Evolutionary conservation across 192 early-diverging fungal species (phyloP).

Genomic region (Entomortierella beljakovae): DNA sequence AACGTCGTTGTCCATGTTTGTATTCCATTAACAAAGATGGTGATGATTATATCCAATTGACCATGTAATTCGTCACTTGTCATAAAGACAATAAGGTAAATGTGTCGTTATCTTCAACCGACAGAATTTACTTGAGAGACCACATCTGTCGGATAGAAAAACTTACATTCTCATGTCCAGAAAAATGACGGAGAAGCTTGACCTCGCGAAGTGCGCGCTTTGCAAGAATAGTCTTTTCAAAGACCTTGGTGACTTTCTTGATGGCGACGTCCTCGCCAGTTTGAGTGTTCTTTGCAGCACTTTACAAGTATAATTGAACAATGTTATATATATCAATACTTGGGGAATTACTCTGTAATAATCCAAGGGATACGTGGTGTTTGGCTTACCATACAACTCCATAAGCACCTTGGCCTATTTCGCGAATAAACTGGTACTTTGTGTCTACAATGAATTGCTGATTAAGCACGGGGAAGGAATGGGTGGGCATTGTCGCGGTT

Average conservation of each 20-base stretch:
- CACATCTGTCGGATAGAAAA: not conserved
- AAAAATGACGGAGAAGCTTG: constrained; percentile 94
- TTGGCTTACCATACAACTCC: constrained; percentile 86
- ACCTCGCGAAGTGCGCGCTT: constrained; percentile 95
- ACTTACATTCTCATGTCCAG: constrained; percentile 92
- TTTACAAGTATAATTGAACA: constrained; percentile 24
- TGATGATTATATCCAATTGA: too few relatives aligned
- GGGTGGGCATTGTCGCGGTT: constrained; percentile 52
- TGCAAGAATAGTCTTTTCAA: constrained; percentile 91
- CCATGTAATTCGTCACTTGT: too few relatives aligned
- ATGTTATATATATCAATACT: not conserved
- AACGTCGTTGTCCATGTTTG: too few relatives aligned
- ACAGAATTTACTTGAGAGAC: not conserved
- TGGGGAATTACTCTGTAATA: too few relatives aligned
- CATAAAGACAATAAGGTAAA: too few relatives aligned
- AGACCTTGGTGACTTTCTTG: constrained; percentile 81
- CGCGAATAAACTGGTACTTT: constrained; percentile 79
- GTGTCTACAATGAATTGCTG: constrained; percentile 64
- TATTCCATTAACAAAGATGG: too few relatives aligned
- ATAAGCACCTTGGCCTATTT: constrained; percentile 93
- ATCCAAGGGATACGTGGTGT: too few relatives aligned
- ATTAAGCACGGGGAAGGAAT: constrained; percentile 59
- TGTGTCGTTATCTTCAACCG: not conserved
- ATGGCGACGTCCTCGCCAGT: constrained; percentile 91
- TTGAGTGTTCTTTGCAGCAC: constrained; percentile 86